A percentile compares a stretch with the other conserved stretches of the same genome.
Conservation (phyloP, 257 asterid species). For the Thymus mandschuricus region DNA sequence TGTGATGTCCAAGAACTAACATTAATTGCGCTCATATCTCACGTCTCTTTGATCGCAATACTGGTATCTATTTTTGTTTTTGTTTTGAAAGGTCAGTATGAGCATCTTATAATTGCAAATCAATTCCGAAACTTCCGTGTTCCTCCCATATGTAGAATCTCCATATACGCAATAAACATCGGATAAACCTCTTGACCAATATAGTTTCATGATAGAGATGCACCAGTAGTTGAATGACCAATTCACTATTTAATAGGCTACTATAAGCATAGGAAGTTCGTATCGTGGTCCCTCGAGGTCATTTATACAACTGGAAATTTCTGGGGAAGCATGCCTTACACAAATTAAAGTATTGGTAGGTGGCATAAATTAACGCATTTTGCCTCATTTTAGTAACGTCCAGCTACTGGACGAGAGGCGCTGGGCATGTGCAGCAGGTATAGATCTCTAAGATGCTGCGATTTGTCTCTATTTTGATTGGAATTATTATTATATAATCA, state of each 20-base stretch:
- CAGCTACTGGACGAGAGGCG: constrained; percentile 29
- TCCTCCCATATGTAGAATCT: not conserved
- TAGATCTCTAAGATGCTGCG: constrained; percentile 30
- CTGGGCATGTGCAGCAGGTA: constrained; percentile 43
- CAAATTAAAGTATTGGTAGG: constrained; percentile 31
- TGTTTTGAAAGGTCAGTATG: no score
- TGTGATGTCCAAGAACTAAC: constrained; percentile 15
- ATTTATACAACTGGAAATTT: constrained; percentile 37
- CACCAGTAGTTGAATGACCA: constrained; percentile 29
- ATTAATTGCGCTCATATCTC: not conserved
- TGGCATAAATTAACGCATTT: constrained; percentile 32
- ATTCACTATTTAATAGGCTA: constrained; percentile 21
- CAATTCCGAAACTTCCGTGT: not conserved
- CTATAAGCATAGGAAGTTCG: constrained; percentile 15
- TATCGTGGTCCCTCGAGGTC: constrained; percentile 43
- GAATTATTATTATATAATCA: constrained; percentile 27
- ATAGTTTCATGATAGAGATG: constrained; percentile 15
- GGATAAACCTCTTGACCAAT: not conserved
- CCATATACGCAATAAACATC: not conserved
- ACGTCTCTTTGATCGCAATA: not conserved
- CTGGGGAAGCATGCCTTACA: constrained; percentile 30
- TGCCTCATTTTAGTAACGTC: constrained; percentile 31
- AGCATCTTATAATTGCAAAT: constrained; percentile 9
- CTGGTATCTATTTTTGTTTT: not conserved
- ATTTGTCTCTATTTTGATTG: constrained; percentile 31